Conservation (phyloP, 2,329 filamentous ascomycete genomes). For the Neopestalotiopsis rosae region DNA sequence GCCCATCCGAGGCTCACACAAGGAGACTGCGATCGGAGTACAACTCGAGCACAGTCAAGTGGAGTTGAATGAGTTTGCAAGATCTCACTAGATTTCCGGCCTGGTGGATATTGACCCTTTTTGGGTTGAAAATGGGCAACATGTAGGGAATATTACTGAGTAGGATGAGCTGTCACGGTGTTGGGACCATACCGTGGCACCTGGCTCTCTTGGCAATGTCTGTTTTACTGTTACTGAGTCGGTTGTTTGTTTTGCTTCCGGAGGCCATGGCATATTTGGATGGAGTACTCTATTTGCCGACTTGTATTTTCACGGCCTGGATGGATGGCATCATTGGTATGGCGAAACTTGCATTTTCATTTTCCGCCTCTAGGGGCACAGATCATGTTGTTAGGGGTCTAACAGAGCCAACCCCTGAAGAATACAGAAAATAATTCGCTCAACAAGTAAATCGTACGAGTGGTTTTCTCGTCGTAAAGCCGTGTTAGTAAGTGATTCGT, state of each 20-base stretch:
- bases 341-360: not conserved
- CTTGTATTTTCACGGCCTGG: not conserved
- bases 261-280: not conserved
- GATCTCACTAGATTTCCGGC: too few relatives aligned
- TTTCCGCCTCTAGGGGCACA: too few relatives aligned
- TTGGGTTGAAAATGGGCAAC: too few relatives aligned
- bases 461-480: too few relatives aligned
- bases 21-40: conserved; percentile 27
- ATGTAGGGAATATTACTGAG: not conserved
- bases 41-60: conserved; percentile 34
- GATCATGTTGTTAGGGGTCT: conserved; percentile 3
- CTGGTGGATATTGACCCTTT: too few relatives aligned
- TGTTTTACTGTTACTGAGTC: not conserved
- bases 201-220: not conserved
- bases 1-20: conserved; percentile 29
- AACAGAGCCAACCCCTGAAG: not conserved
- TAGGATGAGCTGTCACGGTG: not conserved
- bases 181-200: not conserved
- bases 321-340: not conserved
- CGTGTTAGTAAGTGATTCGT: too few relatives aligned
- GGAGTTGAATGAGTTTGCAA: conserved; percentile 30
- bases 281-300: not conserved
- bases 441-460: too few relatives aligned
- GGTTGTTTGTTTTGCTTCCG: not conserved
- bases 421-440: too few relatives aligned